Evolutionary conservation across 1,284 basidiomycete genomes (phyloP).

Genomic region (Heterobasidion occidentale): DNA sequence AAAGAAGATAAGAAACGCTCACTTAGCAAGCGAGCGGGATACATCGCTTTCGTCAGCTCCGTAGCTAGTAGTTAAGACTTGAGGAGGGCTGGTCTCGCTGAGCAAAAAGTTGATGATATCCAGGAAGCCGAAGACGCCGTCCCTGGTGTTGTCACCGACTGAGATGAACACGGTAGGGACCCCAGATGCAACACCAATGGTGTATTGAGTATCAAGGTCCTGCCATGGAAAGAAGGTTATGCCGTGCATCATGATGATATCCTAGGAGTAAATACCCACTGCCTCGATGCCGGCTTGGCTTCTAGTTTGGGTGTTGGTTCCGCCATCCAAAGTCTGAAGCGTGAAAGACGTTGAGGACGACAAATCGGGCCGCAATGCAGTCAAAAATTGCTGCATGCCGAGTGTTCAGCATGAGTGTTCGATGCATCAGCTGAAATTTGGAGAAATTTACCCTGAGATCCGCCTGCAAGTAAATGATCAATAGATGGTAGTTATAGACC

Average conservation of each 20-base stretch:
- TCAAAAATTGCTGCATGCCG: not conserved
- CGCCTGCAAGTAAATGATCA: conserved; percentile 30
- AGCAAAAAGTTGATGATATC: conserved; percentile 21
- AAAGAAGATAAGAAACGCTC: conserved; percentile 4
- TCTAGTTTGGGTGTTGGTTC: not conserved
- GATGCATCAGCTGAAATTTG: too few relatives aligned
- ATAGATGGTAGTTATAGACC: conserved; percentile 17
- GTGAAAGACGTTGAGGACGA: conserved; percentile 2
- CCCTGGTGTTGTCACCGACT: conserved; percentile 18
- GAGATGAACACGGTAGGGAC: conserved; percentile 57
- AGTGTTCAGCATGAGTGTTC: too few relatives aligned
- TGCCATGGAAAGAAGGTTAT: not conserved
- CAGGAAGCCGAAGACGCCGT: conserved; percentile 15
- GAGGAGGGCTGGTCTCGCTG: conserved; percentile 16
- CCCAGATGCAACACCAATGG: conserved; percentile 50
- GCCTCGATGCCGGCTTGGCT: conserved; percentile 30
- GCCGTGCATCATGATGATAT: conserved; percentile 33
- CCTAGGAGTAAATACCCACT: conserved; percentile 23
- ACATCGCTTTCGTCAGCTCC: conserved; percentile 20
- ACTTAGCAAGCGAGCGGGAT: conserved; percentile 7
- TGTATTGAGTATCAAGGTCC: conserved; percentile 31
- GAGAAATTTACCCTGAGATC: conserved; percentile 24
- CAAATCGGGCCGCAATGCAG: conserved; percentile 20
- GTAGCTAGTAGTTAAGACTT: conserved; percentile 20
- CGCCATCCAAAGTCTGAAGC: conserved; percentile 1